Evolutionary conservation across 164 flowering plant species (phyloP).

Genomic region (Vitis amurensis): DNA sequence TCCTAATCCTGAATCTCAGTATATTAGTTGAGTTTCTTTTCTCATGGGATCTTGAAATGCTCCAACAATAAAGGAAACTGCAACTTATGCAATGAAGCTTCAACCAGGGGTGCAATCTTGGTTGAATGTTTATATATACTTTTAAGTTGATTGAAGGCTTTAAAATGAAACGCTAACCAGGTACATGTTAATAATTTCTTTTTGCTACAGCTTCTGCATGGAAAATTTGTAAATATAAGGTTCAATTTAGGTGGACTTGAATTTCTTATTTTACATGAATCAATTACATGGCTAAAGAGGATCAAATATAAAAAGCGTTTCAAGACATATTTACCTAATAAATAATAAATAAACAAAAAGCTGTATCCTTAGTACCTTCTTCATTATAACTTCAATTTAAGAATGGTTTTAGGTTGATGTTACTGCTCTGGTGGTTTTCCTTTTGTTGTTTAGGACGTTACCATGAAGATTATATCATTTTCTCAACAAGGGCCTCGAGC

Average conservation of each 20-base stretch:
- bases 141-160: background rate
- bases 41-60: background rate
- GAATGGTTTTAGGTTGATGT: background rate
- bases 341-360: background rate
- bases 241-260: background rate
- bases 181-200: too few relatives aligned
- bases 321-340: too few relatives aligned
- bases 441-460: slow-evolving; percentile 67
- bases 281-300: background rate
- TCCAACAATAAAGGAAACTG: background rate
- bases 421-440: background rate
- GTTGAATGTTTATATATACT: background rate
- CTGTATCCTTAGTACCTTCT: background rate
- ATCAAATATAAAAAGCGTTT: background rate
- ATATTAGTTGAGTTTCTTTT: too few relatives aligned
- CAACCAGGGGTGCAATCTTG: background rate
- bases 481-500: slow-evolving; percentile 99
- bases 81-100: background rate
- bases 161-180: background rate
- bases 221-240: background rate
- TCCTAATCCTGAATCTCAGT: background rate
- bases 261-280: background rate
- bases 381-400: background rate
- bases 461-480: slow-evolving; percentile 94
- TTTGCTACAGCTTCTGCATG: background rate